Conservation (phyloP, 2,329 filamentous ascomycete species). For the Ophiostoma sp. region DNA sequence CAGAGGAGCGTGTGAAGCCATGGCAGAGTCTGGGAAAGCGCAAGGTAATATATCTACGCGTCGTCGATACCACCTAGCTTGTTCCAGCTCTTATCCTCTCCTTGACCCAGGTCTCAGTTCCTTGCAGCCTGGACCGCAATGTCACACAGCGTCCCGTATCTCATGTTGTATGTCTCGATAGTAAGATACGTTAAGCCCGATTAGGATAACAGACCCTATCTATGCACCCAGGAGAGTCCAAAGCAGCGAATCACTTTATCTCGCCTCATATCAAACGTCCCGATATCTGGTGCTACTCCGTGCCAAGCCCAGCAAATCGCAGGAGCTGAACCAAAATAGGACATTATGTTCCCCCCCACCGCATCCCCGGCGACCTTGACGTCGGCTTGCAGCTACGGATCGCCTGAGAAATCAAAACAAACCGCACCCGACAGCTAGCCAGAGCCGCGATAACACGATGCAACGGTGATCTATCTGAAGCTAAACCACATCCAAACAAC, state of each 20-base stretch:
- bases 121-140: conserved; percentile 2
- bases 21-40: not conserved
- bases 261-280: not conserved
- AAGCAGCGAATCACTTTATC: not conserved
- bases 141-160: too few species aligned
- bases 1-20: not conserved
- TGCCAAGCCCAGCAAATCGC: not conserved
- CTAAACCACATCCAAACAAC: too few species aligned
- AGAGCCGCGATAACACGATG: too few species aligned
- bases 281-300: not conserved
- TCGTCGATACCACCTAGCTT: too few species aligned
- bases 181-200: conserved; percentile 6
- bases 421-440: too few species aligned
- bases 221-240: not conserved
- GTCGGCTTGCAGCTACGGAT: not conserved
- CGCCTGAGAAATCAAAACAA: not conserved
- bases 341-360: not conserved
- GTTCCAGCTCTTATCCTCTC: too few species aligned
- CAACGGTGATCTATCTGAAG: too few species aligned
- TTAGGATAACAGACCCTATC: not conserved
- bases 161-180: not conserved
- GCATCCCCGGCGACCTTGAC: not conserved
- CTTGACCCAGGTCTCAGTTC: not conserved
- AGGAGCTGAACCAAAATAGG: not conserved
- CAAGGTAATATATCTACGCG: not conserved